Base-by-base conservation (phyloP, 176 grass and related monocot genomes). In the Oryza glumipatula region DNA sequence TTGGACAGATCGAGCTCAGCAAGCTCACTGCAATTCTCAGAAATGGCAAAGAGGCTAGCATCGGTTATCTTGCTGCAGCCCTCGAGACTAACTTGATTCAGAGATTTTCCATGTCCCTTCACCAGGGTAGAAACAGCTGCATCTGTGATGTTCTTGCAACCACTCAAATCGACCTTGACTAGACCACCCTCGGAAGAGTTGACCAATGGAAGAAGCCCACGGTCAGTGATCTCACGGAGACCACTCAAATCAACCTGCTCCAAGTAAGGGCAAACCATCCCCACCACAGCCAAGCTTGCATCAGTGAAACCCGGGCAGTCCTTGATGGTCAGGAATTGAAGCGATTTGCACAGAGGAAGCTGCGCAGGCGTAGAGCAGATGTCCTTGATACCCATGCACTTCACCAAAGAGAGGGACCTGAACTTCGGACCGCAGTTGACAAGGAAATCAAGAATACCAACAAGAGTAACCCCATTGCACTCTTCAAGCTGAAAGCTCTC, bases 31-130 rank as follows among this genome's bases (percentile, higher is more conserved):
- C 97, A 99, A 60, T 56, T 84, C 60, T 99, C 84, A 0, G 88
- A 85, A 41, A 99, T 92, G 30, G 83, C 66, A 17, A 86, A 79
- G 9, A 96, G 51, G 71, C 83, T 96, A 58, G 87, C 89, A 89
- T 99, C 92, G 32, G 97, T 96, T 56, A 99, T 85, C 83, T 94
- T 92, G 81, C 84, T 91, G 81, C 97, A 99, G 38, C 97, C 97
- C 71, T 99, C 94, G 24, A 99, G 84, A 76, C 77, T 89, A 60
- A 99, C 72, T 58, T 84, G 86, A 88, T 96, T 89, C 32, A 99
- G 79, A 85, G 88, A 89, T 88, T 84, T 91, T 82, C 97, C 97
- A 83, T 99, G 88, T 13, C 78, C 80, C 86, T 94, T 96, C n/a
- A 92, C 82, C 73, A 99, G 79, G 73, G 76, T 39, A 72, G 86